These are phyloP conservation scores for Spencermartinsiella europaea DNA, from an alignment of 805 yeast genomes.

Conservation along the genomic window DNA sequence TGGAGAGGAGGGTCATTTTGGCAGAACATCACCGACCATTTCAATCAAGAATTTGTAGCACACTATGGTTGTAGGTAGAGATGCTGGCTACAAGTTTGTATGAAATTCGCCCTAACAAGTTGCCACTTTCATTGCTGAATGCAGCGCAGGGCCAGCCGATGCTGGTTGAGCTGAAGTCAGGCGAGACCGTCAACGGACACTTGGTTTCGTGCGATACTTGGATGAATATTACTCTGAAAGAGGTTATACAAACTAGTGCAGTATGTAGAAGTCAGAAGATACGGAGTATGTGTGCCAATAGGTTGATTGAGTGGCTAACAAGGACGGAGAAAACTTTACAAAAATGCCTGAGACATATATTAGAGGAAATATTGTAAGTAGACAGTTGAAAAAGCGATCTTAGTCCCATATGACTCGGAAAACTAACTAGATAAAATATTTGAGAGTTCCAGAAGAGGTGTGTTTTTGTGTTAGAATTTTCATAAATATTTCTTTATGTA, in stretches of 20 bases:
- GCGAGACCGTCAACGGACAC: constrained; percentile 82
- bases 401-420: constrained; percentile 19
- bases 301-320: constrained; percentile 1
- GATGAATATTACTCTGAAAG: constrained; percentile 86
- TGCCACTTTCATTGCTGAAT: constrained; percentile 85
- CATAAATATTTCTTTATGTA: not conserved
- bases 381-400: constrained; percentile 6
- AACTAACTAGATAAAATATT: constrained; percentile 33
- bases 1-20: too few relatives aligned
- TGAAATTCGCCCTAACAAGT: constrained; percentile 38
- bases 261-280: constrained; percentile 8
- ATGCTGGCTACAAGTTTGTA: not conserved
- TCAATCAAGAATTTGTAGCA: too few relatives aligned
- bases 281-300: not conserved
- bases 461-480: not conserved
- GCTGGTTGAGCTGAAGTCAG: constrained; percentile 84
- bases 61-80: not conserved
- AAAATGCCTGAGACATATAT: constrained; percentile 72
- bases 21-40: too few relatives aligned
- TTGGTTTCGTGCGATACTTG: constrained; percentile 84
- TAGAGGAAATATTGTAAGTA: constrained; percentile 69
- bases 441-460: constrained; percentile 37
- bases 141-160: constrained; percentile 87
- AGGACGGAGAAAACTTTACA: constrained; percentile 54
- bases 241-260: constrained; percentile 52